Evolutionary conservation across 2,329 filamentous ascomycete species (phyloP).

Genomic region (Thielaviopsis populi): DNA sequence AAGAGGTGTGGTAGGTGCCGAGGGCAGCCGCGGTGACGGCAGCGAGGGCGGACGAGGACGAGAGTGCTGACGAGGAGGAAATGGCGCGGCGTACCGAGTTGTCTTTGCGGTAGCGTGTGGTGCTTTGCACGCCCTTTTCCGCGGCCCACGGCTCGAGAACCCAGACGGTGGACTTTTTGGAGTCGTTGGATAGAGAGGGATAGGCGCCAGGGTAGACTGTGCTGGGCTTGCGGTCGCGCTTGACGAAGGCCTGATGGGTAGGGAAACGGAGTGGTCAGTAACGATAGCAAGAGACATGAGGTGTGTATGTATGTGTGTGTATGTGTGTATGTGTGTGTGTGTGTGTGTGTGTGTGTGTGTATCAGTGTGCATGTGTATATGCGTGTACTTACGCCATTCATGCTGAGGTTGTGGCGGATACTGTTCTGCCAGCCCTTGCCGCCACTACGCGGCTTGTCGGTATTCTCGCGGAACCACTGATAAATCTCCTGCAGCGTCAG

Average conservation of each 20-base stretch:
- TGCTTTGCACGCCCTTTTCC: constrained; percentile 62
- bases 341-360: neutral
- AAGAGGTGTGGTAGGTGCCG: neutral
- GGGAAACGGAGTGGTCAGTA: neutral
- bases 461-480: constrained; percentile 73
- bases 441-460: constrained; percentile 59
- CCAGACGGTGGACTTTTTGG: constrained; percentile 55
- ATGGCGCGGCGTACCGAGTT: constrained; percentile 22
- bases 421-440: constrained; percentile 84
- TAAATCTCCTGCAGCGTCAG: constrained; percentile 82
- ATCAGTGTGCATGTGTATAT: too few species aligned
- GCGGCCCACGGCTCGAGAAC: constrained; percentile 56
- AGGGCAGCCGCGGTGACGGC: neutral
- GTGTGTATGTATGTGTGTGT: too few species aligned
- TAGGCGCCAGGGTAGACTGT: constrained; percentile 14
- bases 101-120: constrained; percentile 58
- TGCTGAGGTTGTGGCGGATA: constrained; percentile 87
- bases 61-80: constrained; percentile 5
- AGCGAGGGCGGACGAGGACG: neutral
- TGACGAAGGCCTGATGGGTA: constrained; percentile 28
- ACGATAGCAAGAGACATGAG: constrained; percentile 14
- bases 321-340: too few species aligned
- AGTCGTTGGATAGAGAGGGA: constrained; percentile 27
- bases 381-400: constrained; percentile 61
- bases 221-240: constrained; percentile 24